Base-by-base conservation (phyloP, 1,284 basidiomycete species). In the Apiotrichum gracile region DNA sequence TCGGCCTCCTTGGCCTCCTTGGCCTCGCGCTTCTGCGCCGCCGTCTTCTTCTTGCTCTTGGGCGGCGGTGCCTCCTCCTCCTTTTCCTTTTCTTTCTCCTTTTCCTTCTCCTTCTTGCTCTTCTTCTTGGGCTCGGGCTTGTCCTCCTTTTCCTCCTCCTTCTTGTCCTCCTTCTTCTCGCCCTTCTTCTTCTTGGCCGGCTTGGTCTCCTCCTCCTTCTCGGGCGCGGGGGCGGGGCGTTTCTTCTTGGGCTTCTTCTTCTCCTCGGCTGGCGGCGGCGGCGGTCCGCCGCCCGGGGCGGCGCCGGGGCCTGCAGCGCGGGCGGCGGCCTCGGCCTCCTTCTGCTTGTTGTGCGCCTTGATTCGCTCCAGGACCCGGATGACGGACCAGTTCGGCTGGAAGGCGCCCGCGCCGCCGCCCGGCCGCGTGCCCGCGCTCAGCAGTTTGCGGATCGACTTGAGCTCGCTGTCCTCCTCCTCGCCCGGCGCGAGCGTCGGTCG, bases 341-440 rank as follows among this genome's bases (percentile, higher is more conserved):
- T 54, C 27, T 57, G 45, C 38, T 57, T 52, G 31, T 49, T 52
- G 44, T 55, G 55, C 41, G 39, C 46, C 31, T 52, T 49, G 40
- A 67, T 50, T 12, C 60, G 53, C 43, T 72, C 71, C 44, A 67
- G 62, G 4, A 64, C 44, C 4, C 67, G 55, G n/a, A 73, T 45
- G 17, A 73, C 61, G 9, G 51, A 52, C 66, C 68, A 73, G 42
- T 60, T 67, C 16, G 71, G 66, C 51, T 69, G 67, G 59, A 70
- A 72, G 3, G 58, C 55, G 14, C 55, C 61, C 12, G 44, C 54
- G 2, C 40, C 29, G 19, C 39, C 41, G 5, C 40, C 27, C 3
- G 51, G 43, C 12, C 61, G 43, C 6, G 62, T 61, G 9, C 70
- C 69, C 1, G 68, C 67, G 7, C 51, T 52, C 2, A 73, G 52